Conservation (phyloP, 768 basidiomycete genomes). For the Ramaria sp. region DNA sequence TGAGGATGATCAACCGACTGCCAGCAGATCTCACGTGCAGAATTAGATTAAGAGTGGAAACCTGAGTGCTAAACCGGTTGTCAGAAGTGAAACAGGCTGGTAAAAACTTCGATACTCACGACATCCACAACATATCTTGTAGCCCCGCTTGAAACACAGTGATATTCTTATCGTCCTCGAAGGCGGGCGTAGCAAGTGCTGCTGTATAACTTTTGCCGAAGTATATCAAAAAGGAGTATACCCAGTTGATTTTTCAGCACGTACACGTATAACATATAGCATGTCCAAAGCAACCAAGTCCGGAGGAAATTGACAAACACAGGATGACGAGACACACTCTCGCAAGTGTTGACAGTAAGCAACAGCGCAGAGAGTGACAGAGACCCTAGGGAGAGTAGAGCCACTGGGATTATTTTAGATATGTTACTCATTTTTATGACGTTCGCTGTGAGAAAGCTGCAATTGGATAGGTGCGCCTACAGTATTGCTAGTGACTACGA, state of each 20-base stretch:
- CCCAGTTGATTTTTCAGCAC: not conserved
- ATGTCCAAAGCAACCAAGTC: not conserved
- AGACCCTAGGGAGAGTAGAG: constrained; percentile 16
- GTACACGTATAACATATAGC: not conserved
- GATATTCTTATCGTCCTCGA: not conserved
- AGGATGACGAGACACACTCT: not conserved
- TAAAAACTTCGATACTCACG: not conserved
- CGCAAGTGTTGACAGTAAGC: constrained; percentile 11
- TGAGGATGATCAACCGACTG: not conserved
- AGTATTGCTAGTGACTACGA: too few species aligned
- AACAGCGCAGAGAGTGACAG: constrained; percentile 14
- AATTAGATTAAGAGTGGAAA: not conserved
- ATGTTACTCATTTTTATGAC: not conserved
- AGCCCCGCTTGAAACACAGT: not conserved
- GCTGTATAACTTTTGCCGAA: not conserved
- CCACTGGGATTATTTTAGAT: not conserved
- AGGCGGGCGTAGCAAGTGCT: not conserved
- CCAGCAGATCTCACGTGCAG: not conserved
- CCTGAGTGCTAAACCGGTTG: not conserved
- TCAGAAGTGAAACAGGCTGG: not conserved
- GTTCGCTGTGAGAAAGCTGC: not conserved
- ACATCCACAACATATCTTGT: not conserved
- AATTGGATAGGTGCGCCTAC: too few species aligned
- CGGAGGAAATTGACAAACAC: not conserved
- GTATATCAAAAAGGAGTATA: too few species aligned